Percentiles rank a stretch among this genome's conserved stretches.
phyloP scores from a whole-genome alignment of 768 basidiomycete species.

The Leccinellum albellum region DNA sequence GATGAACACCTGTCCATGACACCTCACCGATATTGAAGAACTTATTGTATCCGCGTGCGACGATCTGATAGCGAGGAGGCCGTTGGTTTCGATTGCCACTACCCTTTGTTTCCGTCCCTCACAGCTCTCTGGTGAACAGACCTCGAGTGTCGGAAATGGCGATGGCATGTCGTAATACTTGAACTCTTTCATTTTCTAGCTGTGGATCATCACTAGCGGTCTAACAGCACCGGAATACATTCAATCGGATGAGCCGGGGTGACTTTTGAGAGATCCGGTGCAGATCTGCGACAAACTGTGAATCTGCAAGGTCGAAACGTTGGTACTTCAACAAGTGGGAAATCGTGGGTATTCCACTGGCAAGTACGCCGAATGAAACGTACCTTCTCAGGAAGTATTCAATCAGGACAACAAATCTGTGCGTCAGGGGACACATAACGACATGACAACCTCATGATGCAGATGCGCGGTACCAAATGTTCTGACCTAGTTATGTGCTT shows the following conservation, averaged over 20 bases:
- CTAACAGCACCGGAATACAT: conserved; percentile 51
- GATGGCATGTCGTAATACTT: conserved; percentile 88
- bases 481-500: no score
- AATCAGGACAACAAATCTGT: no score
- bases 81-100: conserved; percentile 26
- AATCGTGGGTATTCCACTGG: no score
- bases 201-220: conserved; percentile 53
- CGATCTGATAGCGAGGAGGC: conserved; percentile 55
- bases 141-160: conserved; percentile 95
- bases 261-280: conserved; percentile 47
- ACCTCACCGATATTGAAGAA: conserved; percentile 98
- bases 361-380: no score
- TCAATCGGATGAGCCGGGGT: conserved; percentile 64
- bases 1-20: conserved; percentile 84
- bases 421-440: no score
- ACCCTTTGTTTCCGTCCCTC: conserved; percentile 22
- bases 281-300: conserved; percentile 57
- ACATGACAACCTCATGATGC: no score
- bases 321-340: no score
- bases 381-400: no score
- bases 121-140: conserved; percentile 65
- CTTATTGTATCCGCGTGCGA: conserved; percentile 94
- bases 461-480: no score
- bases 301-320: conserved; percentile 40
- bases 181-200: conserved; percentile 99